Conservation (phyloP, 371 early-diverging fungal species). For the Entomophthora muscae region DNA sequence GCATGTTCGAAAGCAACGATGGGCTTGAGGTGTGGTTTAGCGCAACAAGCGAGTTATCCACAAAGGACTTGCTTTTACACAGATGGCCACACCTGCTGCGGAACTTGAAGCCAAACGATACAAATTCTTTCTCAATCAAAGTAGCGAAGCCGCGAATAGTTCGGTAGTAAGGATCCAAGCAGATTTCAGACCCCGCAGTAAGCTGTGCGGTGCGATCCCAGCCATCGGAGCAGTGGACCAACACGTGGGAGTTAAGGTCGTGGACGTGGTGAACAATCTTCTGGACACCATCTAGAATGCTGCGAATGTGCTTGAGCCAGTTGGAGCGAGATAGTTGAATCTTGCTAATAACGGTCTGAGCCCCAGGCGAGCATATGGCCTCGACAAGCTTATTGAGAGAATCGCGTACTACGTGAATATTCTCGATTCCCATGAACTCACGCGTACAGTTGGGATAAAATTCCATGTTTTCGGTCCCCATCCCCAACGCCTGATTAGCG, state of each 20-base stretch:
- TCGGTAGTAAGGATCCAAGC: constrained; percentile 88
- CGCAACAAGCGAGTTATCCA: constrained; percentile 23
- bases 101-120: constrained; percentile 91
- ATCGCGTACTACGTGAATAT: constrained; percentile 94
- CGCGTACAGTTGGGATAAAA: constrained; percentile 77
- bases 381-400: constrained; percentile 66
- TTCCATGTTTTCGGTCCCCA: constrained; percentile 86
- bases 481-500: constrained; percentile 83
- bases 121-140: constrained; percentile 91
- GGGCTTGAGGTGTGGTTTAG: constrained; percentile 26
- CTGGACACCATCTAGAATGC: constrained; percentile 59
- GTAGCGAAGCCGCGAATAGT: constrained; percentile 79
- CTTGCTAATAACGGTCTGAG: constrained; percentile 26
- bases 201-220: constrained; percentile 97
- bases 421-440: constrained; percentile 80
- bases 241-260: constrained; percentile 55
- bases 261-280: constrained; percentile 71
- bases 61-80: constrained; percentile 52
- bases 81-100: constrained; percentile 79
- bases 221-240: constrained; percentile 97
- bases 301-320: constrained; percentile 76
- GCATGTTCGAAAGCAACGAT: constrained; percentile 51
- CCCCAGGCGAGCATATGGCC: constrained; percentile 31
- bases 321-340: constrained; percentile 39
- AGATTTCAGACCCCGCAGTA: constrained; percentile 69